A percentile compares a stretch with the other conserved stretches of the same genome.
These are phyloP conservation scores for Saccharomyces hybrid DNA, from an alignment of 1,139 yeast species.

Conservation along the genomic window DNA sequence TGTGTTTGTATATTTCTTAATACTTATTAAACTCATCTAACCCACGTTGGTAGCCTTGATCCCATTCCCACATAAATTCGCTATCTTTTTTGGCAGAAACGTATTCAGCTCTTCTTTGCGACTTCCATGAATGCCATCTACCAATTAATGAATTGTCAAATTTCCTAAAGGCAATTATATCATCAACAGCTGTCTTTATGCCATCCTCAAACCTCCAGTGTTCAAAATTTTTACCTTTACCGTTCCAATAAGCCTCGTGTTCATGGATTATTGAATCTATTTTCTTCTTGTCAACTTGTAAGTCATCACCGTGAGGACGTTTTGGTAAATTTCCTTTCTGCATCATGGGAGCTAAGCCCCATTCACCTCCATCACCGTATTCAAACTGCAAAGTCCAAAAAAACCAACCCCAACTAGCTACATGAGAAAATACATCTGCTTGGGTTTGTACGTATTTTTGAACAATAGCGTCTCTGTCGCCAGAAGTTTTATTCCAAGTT, in stretches of 20 bases:
- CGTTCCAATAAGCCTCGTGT: constrained; percentile 63
- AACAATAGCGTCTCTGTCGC: constrained; percentile 42
- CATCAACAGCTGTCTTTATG: constrained; percentile 65
- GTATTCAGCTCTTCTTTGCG: constrained; percentile 51
- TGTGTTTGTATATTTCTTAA: neutral
- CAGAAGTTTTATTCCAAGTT: constrained; percentile 55
- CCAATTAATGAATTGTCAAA: constrained; percentile 70
- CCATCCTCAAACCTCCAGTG: constrained; percentile 79
- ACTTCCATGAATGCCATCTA: constrained; percentile 60
- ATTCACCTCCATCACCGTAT: constrained; percentile 89
- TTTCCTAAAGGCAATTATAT: constrained; percentile 56
- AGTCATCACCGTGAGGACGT: constrained; percentile 30
- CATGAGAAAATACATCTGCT: constrained; percentile 40
- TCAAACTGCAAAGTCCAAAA: constrained; percentile 91
- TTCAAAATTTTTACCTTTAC: constrained; percentile 59
- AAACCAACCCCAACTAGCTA: constrained; percentile 59
- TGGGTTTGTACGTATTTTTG: constrained; percentile 42
- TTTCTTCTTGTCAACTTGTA: constrained; percentile 39
- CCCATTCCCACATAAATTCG: constrained; percentile 75
- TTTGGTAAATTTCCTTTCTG: constrained; percentile 53
- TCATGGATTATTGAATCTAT: constrained; percentile 36
- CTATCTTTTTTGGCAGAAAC: constrained; percentile 47
- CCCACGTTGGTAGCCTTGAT: constrained; percentile 72
- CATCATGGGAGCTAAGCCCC: constrained; percentile 83
- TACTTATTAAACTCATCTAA: constrained; percentile 27